Conservation (phyloP, 345 rosid species). For the Rhizophora mangle region DNA sequence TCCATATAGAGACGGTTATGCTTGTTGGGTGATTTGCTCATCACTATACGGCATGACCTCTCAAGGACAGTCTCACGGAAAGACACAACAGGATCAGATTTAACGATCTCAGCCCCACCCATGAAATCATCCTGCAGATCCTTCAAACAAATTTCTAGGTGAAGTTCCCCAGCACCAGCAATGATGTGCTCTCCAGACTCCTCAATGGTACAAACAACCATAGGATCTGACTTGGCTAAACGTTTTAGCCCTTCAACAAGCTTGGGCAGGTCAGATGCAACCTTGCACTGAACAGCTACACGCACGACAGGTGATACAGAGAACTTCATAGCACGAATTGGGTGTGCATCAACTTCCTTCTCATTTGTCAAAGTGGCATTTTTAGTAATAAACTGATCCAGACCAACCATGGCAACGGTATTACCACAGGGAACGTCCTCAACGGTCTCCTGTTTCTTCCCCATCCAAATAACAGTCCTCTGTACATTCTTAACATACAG, state of each 20-base stretch:
- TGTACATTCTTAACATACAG: slow-evolving; percentile 60
- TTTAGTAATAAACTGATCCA: slow-evolving; percentile 76
- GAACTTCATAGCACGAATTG: slow-evolving; percentile 89
- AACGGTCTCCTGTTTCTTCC: slow-evolving; percentile 78
- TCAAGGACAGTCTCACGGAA: slow-evolving; percentile 77
- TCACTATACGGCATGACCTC: slow-evolving; percentile 48
- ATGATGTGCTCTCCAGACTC: slow-evolving; percentile 85
- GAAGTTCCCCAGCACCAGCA: slow-evolving; percentile 87
- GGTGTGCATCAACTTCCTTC: slow-evolving; percentile 82
- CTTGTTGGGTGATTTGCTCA: slow-evolving; percentile 70
- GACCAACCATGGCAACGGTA: slow-evolving; percentile 79
- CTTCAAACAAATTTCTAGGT: slow-evolving; percentile 76
- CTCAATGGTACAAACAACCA: slow-evolving; percentile 74
- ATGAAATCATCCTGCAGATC: slow-evolving; percentile 77
- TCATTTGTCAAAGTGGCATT: slow-evolving; percentile 79
- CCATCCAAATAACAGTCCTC: slow-evolving; percentile 92
- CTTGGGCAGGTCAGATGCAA: slow-evolving; percentile 86
- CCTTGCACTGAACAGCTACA: slow-evolving; percentile 86
- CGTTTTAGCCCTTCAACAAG: slow-evolving; percentile 86
- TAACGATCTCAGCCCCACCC: slow-evolving; percentile 78
- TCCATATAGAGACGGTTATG: slow-evolving; percentile 88
- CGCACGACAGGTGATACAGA: slow-evolving; percentile 87
- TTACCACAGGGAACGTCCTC: slow-evolving; percentile 92
- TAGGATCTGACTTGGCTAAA: slow-evolving; percentile 81
- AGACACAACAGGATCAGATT: slow-evolving; percentile 73